Evolutionary conservation across 768 basidiomycete genomes (phyloP), one percentile per base, ranked within the genome.

Genomic region (Rhodotorula taiwanensis): DNA sequence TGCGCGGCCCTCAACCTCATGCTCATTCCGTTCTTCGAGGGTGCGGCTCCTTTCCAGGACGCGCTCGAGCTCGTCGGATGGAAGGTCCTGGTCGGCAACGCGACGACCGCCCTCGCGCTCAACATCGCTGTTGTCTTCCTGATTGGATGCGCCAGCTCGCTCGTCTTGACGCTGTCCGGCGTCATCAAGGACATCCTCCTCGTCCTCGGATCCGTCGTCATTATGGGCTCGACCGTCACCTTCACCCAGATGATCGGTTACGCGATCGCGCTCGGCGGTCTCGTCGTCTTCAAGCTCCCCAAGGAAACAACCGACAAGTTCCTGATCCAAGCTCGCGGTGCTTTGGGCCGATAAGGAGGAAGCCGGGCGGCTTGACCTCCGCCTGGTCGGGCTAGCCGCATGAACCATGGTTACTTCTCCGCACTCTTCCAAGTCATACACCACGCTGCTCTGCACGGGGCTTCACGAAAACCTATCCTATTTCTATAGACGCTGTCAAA

Each of bases 91-190:
- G 3, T 94, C 63, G 81, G 84, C 70, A 99, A 99, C 75, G 95
- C 94, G 5, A 48, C 62, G n/a, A 70, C 63, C 34, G 93, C 94
- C 0, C 93, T 98, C 79, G 79, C 85, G 42, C 80, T 95, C 65
- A 95, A 97, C 73, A 81, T 95, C 44, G 89, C 93, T 2, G 92
- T 93, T 15, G 93, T 97, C 25, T 97, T 93, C 79, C 80, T 97
- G 71, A 90, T 60, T 58, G 73, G 76, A 28, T 74, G 74, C 34
- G 72, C 74, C 4, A 73, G 72, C 52, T 90, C 92, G 3, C 80
- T 97, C 62, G 83, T 95, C 25, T 79, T 97, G 68, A 97, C 93
- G 4, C 81, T 98, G 7, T 92, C 93, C 4, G 93, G 63, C 30
- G 67, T 69, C 27, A 53, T 60, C 15, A 76, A 88, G 88, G 94